Conservation (phyloP, 148 eudicot genomes). For the Limonium bicolor region DNA sequence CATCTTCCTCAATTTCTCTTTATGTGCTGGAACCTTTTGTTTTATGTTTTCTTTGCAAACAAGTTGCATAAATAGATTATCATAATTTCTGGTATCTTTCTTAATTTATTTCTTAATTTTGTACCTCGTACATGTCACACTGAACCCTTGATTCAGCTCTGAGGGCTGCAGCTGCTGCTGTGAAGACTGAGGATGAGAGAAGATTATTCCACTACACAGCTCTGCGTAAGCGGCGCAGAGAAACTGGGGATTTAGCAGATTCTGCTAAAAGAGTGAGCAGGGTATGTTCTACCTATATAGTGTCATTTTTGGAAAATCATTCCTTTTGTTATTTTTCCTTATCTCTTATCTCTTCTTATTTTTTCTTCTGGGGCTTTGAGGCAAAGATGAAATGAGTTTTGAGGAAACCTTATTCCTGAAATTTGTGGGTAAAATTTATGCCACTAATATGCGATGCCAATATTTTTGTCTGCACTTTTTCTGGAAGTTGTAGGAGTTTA, state of each 20-base stretch:
- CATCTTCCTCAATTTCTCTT: too few relatives aligned
- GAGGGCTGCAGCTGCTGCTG: slow-evolving; percentile 81
- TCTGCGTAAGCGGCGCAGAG: slow-evolving; percentile 70
- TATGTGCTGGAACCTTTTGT: too few relatives aligned
- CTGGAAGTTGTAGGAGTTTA: not conserved
- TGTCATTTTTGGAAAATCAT: not conserved
- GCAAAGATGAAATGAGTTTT: slow-evolving; percentile 3
- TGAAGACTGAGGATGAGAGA: slow-evolving; percentile 69
- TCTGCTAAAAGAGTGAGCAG: slow-evolving; percentile 19
- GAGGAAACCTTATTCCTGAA: not conserved
- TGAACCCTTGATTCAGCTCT: slow-evolving; percentile 45
- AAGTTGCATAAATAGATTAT: too few relatives aligned
- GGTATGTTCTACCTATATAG: slow-evolving; percentile 10
- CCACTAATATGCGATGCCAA: not conserved
- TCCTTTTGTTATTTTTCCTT: not conserved
- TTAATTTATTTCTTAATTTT: too few relatives aligned
- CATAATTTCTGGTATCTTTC: too few relatives aligned
- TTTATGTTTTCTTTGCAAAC: too few relatives aligned
- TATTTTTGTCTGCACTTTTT: not conserved
- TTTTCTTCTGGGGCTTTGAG: not conserved
- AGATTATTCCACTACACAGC: slow-evolving; percentile 66
- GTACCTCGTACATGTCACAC: too few relatives aligned
- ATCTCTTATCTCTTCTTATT: not conserved
- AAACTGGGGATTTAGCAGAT: slow-evolving; percentile 41
- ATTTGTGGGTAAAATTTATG: not conserved